Base-by-base conservation (phyloP, 2,329 filamentous ascomycete genomes). In the Capronia americana region DNA sequence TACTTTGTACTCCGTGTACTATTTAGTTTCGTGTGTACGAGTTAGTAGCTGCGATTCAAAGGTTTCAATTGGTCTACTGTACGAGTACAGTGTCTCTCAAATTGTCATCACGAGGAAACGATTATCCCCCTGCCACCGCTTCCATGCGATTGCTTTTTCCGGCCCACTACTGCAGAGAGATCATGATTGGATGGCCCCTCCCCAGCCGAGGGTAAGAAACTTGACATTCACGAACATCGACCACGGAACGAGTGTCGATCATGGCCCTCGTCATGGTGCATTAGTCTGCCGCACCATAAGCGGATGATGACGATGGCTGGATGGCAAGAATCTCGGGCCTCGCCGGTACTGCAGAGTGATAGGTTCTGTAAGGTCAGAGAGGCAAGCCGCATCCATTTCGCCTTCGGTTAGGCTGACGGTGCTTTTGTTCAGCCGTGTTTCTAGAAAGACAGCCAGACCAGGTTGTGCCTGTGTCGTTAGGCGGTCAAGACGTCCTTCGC, bases 261-360 rank as follows among this genome's bases (percentile, higher is more conserved):
- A 44, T n/a, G 17, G 38, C 38, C 24, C 17, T 55, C 53, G 53
- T 55, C 53, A 55, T 32, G 4, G 53, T 55, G 53, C 53, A 55
- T 30, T 55, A 55, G 53, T 20, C 28, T 28, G 8, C 17, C 26
- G n/a, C n/a, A n/a, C 11, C 8, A 26, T 12, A 12, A 24, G 14
- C 8, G 24, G 10, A 51, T 51, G 48, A 51, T 8, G 48, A 51
- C 48, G 12, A 51, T 17, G 10, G 48, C 17, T 55, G 26, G 53
- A 55, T 55, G 53, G 53, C 17, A 28, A 55, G 53, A 20, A 34
- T 55, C 53, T 55, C 53, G 53, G 53, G 28, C 24, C 53, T 55
- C 53, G 28, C 53, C 53, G 53, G 34, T 11, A 24, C 28, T 1
- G 24, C 4, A 30, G 20, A 28, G 48, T 51, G 20, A 51, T 51